Conservation (phyloP, 768 basidiomycete genomes). For the Boletus subparvulus region DNA sequence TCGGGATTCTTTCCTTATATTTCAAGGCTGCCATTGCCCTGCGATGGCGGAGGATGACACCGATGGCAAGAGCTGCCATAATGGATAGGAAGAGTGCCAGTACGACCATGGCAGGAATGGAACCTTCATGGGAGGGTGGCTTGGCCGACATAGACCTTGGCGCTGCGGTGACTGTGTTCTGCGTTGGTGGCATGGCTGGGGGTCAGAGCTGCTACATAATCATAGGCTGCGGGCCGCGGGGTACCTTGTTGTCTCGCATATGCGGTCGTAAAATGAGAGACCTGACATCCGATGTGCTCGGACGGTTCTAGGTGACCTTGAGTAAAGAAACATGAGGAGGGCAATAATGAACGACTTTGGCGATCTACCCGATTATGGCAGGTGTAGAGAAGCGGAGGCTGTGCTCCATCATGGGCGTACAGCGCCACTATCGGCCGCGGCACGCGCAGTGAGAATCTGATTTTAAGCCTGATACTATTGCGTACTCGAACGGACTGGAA, state of each 20-base stretch:
- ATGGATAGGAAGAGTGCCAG: conserved; percentile 16
- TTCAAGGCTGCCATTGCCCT: background rate
- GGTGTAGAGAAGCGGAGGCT: conserved; percentile 3
- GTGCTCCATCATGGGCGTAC: background rate
- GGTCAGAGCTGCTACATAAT: background rate
- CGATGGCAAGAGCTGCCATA: conserved; percentile 21
- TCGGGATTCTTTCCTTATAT: background rate
- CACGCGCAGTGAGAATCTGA: background rate
- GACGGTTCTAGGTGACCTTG: background rate
- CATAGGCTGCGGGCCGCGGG: background rate
- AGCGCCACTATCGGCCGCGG: background rate
- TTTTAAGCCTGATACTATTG: background rate
- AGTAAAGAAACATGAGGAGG: background rate
- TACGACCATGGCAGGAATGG: conserved; percentile 20
- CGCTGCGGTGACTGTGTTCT: background rate
- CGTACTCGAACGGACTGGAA: background rate
- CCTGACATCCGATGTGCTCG: background rate
- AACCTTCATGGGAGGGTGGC: conserved; percentile 7
- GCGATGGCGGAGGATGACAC: conserved; percentile 22
- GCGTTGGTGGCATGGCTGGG: conserved; percentile 20
- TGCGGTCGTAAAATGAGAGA: background rate
- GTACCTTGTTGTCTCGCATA: background rate
- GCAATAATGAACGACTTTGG: background rate
- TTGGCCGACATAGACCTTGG: background rate
- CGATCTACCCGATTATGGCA: conserved; percentile 16